These are phyloP conservation scores for Phaseolus coccineus DNA, from an alignment of 331 rosid genomes.

Conservation along the genomic window DNA sequence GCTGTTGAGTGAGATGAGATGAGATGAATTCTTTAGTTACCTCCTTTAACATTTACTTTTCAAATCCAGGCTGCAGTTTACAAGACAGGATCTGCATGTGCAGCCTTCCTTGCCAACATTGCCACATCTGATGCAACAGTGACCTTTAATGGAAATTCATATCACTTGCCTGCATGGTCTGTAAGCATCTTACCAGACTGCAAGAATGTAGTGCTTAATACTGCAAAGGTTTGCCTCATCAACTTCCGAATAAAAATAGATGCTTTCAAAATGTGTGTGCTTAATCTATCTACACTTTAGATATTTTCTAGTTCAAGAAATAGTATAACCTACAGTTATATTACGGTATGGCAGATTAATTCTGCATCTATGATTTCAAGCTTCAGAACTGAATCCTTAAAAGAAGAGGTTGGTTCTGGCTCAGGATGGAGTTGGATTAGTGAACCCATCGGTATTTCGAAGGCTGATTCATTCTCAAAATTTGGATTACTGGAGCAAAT, in stretches of 20 bases:
- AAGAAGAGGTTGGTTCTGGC: slow-evolving; percentile 52
- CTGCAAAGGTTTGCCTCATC: slow-evolving; percentile 85
- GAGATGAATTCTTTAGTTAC: background rate
- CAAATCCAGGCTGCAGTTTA: slow-evolving; percentile 76
- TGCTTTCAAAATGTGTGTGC: background rate
- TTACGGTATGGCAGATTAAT: slow-evolving; percentile 66
- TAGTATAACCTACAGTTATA: background rate
- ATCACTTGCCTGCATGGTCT: slow-evolving; percentile 93
- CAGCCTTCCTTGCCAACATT: slow-evolving; percentile 85
- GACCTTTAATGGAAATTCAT: slow-evolving; percentile 75
- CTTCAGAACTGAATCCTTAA: slow-evolving; percentile 63
- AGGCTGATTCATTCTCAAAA: slow-evolving; percentile 68
- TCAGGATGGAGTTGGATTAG: slow-evolving; percentile 85
- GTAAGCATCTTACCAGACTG: slow-evolving; percentile 98
- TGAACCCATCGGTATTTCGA: slow-evolving; percentile 92
- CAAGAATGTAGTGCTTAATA: slow-evolving; percentile 86
- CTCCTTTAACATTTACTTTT: background rate
- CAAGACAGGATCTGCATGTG: slow-evolving; percentile 70
- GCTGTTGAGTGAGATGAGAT: background rate
- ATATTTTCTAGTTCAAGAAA: slow-evolving; percentile 28
- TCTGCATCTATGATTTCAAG: slow-evolving; percentile 65
- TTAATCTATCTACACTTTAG: background rate
- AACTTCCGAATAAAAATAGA: slow-evolving; percentile 9
- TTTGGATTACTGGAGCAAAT: slow-evolving; percentile 86
- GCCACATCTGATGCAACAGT: slow-evolving; percentile 75